These are phyloP conservation scores for Syzygium aromaticum DNA, from an alignment of 345 rosid genomes.

Conservation along the genomic window DNA sequence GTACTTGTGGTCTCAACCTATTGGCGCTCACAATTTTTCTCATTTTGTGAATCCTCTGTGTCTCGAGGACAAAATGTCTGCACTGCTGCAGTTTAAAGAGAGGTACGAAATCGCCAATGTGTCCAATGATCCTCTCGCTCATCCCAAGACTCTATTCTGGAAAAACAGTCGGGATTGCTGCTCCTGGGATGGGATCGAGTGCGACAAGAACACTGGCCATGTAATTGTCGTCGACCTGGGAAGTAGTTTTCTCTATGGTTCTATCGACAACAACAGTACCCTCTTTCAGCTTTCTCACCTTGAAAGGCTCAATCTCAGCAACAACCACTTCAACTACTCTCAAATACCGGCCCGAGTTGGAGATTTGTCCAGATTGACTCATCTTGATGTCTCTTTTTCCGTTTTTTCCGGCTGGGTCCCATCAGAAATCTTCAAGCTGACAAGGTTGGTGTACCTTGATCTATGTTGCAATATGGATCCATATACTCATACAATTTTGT, in stretches of 20 bases:
- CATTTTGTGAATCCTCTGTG: neutral
- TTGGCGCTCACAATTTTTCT: neutral
- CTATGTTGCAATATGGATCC: neutral
- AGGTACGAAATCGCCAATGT: neutral
- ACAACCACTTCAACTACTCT: conserved; percentile 3
- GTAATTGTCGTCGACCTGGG: neutral
- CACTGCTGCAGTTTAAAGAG: neutral
- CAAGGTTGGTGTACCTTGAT: neutral
- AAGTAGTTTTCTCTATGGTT: neutral
- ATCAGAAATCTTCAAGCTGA: neutral
- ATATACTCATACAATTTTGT: neutral
- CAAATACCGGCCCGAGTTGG: conserved; percentile 3
- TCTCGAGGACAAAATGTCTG: neutral
- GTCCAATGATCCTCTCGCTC: neutral
- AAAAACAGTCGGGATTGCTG: neutral
- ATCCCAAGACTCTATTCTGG: conserved; percentile 2
- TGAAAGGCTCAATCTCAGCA: neutral
- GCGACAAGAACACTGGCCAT: neutral
- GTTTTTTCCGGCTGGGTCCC: neutral
- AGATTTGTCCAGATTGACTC: neutral
- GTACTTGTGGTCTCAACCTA: neutral
- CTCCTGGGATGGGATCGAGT: neutral
- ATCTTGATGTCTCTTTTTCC: conserved; percentile 3
- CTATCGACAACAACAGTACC: neutral
- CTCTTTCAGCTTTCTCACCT: neutral